phyloP scores from a whole-genome alignment of 768 basidiomycete genomes.

The Lactarius quietus region DNA sequence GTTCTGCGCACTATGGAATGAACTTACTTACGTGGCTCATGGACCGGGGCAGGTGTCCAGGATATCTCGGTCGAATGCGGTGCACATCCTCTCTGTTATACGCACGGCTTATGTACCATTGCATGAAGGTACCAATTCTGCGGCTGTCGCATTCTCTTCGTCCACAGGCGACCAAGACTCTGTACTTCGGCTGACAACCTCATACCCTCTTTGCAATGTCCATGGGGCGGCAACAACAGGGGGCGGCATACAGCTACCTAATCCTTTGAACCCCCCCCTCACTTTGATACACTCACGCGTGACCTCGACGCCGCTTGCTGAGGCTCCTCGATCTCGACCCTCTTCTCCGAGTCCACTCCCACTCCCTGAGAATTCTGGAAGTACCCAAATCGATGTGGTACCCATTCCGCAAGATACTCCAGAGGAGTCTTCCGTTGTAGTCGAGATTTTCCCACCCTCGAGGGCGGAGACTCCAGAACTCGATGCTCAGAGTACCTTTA shows the following conservation, averaged over 20 bases:
- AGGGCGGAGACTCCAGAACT: not conserved
- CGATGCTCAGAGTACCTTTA: not conserved
- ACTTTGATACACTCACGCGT: not conserved
- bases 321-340: not conserved
- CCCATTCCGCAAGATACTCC: not conserved
- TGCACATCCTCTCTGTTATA: not conserved
- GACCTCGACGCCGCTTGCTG: not conserved
- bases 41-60: not conserved
- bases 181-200: not conserved
- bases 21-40: not conserved
- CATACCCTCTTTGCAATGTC: not conserved
- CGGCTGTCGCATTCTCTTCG: not conserved
- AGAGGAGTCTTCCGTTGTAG: not conserved
- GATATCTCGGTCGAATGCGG: not conserved
- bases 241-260: not conserved
- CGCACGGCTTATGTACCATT: not conserved
- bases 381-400: not conserved
- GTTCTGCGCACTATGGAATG: constrained; percentile 15
- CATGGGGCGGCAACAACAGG: no score
- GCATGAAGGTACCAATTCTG: not conserved
- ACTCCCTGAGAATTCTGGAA: not conserved
- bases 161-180: not conserved
- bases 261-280: not conserved
- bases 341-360: not conserved
- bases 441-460: not conserved